Evolutionary conservation across 305 asterid species (phyloP).

Genomic region (Rubia peregrina): DNA sequence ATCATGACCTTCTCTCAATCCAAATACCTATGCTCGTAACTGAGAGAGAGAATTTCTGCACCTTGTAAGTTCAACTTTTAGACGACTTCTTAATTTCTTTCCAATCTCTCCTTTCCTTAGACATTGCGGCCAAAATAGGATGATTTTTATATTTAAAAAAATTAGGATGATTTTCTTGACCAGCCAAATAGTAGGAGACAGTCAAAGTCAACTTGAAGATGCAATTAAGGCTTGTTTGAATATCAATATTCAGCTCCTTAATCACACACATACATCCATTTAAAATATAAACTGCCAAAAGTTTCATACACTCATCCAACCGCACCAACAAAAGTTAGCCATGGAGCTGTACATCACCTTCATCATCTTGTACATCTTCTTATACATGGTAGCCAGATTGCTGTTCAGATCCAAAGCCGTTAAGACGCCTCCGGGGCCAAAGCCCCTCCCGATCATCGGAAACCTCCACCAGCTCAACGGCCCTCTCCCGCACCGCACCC

Average conservation of each 20-base stretch:
- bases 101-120: not conserved
- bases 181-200: not conserved
- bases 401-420: not conserved
- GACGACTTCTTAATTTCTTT: not conserved
- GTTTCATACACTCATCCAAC: not conserved
- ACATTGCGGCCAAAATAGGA: not conserved
- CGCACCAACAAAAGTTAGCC: not conserved
- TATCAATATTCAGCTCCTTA: not conserved
- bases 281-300: not conserved
- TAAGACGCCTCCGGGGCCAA: constrained; percentile 9
- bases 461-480: constrained; percentile 4
- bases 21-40: no score
- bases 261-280: not conserved
- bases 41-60: not conserved
- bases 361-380: not conserved
- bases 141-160: not conserved
- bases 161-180: not conserved
- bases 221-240: not conserved
- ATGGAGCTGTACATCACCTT: not conserved
- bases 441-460: constrained; percentile 2
- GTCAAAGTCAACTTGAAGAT: not conserved
- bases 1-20: no score
- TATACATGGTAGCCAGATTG: not conserved
- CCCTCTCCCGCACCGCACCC: not conserved
- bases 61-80: not conserved